These are phyloP conservation scores for Pythium grandisporangium DNA, from an alignment of 352 stramenopile genomes.

Conservation along the genomic window DNA sequence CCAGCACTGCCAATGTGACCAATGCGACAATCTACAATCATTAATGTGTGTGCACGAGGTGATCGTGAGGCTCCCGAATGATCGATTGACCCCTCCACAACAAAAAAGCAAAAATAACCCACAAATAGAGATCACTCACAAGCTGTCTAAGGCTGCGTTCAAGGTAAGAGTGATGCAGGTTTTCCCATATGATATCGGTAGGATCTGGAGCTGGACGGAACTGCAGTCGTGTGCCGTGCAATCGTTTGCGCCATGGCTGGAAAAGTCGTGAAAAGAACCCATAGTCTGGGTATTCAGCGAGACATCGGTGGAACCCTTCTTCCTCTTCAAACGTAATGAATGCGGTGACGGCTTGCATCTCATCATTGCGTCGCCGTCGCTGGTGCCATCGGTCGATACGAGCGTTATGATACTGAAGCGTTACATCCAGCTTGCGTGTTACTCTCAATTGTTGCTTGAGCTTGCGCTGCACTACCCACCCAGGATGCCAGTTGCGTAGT, in stretches of 20 bases:
- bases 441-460: slow-evolving; percentile 28
- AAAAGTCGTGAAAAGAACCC: slow-evolving; percentile 67
- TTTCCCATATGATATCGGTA: slow-evolving; percentile 83
- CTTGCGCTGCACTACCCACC: slow-evolving; percentile 30
- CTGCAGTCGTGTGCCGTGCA: slow-evolving; percentile 61
- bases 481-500: slow-evolving; percentile 31
- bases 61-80: no score
- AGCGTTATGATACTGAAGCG: slow-evolving; percentile 31
- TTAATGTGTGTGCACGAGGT: no score
- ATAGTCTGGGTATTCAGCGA: slow-evolving; percentile 68
- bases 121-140: slow-evolving; percentile 13
- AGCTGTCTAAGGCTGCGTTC: slow-evolving; percentile 54
- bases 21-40: slow-evolving; percentile 40
- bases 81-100: no score
- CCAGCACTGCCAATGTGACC: slow-evolving; percentile 55
- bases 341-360: slow-evolving; percentile 51
- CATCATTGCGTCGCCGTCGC: slow-evolving; percentile 8
- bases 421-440: slow-evolving; percentile 29
- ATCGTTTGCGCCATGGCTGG: slow-evolving; percentile 47
- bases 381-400: slow-evolving; percentile 34
- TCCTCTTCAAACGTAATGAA: slow-evolving; percentile 84
- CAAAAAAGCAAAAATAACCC: not conserved
- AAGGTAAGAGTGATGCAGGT: slow-evolving; percentile 57
- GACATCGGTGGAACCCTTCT: slow-evolving; percentile 66
- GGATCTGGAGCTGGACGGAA: slow-evolving; percentile 65